These are phyloP conservation scores for Sequoia sempervirens DNA, from an alignment of 75 land plant genomes.

Conservation along the genomic window DNA sequence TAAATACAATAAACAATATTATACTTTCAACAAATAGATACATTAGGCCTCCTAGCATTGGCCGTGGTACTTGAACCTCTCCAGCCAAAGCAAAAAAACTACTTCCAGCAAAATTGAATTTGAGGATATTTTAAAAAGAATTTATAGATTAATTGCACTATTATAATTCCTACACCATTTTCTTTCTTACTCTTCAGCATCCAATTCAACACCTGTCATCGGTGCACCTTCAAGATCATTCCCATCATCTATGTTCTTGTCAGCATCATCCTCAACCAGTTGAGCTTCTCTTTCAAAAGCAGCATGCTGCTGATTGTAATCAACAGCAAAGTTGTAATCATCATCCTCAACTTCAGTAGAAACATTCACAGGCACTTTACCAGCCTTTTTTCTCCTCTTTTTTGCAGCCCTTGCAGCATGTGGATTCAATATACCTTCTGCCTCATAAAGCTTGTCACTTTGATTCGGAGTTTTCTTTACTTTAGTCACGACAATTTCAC, in stretches of 20 bases:
- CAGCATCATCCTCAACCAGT: conserved; percentile 9
- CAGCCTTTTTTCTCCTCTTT: conserved; percentile 63
- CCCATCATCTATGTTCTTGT: neutral
- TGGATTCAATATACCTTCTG: conserved; percentile 82
- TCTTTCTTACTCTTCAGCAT: neutral
- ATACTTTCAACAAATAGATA: neutral
- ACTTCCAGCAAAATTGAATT: neutral
- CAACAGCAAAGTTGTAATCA: conserved; percentile 79
- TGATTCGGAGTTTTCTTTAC: conserved; percentile 30
- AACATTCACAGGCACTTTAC: conserved; percentile 14
- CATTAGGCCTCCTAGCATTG: neutral
- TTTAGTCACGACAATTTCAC: conserved; percentile 17
- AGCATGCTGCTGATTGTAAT: conserved; percentile 31
- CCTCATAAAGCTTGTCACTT: conserved; percentile 74
- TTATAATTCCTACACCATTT: neutral
- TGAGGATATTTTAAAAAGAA: neutral
- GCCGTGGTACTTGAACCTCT: neutral
- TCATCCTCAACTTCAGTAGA: conserved; percentile 31
- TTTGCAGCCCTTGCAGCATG: conserved; percentile 58
- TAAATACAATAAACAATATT: neutral
- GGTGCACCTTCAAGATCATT: conserved; percentile 13
- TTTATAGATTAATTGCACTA: neutral
- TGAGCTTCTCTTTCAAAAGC: conserved; percentile 15
- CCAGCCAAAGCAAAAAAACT: neutral
- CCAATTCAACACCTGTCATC: conserved; percentile 44